Conservation (phyloP, 352 stramenopile genomes). For the Phytophthora podocarpi region DNA sequence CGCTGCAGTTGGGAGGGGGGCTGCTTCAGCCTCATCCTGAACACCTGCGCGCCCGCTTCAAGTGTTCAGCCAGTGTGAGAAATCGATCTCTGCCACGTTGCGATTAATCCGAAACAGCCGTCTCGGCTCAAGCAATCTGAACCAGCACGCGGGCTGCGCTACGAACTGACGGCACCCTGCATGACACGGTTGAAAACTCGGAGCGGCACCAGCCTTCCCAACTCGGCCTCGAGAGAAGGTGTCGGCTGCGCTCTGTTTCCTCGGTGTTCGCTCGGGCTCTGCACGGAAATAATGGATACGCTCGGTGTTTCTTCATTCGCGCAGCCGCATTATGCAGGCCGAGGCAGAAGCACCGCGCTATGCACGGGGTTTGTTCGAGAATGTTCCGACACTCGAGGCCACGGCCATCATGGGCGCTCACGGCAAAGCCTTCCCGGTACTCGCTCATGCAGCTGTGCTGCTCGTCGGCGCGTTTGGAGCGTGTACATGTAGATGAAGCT, state of each 20-base stretch:
- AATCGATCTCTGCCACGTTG: constrained; percentile 23
- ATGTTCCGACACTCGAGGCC: constrained; percentile 31
- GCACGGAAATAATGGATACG: constrained; percentile 33
- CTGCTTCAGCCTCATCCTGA: constrained; percentile 6
- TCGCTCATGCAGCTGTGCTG: constrained; percentile 31
- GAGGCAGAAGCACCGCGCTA: constrained; percentile 6
- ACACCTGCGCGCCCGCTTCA: constrained; percentile 23
- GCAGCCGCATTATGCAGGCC: constrained; percentile 26
- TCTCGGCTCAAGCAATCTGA: constrained; percentile 8
- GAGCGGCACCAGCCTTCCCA: not conserved
- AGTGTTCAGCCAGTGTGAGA: constrained; percentile 24
- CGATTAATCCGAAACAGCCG: constrained; percentile 17
- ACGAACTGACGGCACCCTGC: constrained; percentile 16
- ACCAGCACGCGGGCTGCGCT: constrained; percentile 21
- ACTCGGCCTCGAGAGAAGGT: not conserved
- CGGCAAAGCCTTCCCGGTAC: constrained; percentile 23
- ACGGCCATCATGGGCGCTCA: not conserved
- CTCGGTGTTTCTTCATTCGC: constrained; percentile 21
- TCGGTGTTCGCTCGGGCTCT: constrained; percentile 17
- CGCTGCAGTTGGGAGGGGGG: not conserved
- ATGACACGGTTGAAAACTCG: too few relatives aligned
- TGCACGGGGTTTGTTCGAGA: constrained; percentile 34
- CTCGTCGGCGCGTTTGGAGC: constrained; percentile 2
- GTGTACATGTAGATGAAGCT: constrained; percentile 3
- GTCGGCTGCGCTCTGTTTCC: constrained; percentile 22